Base-by-base conservation (phyloP, 306 rosid genomes). In the Glycine latifolia region DNA sequence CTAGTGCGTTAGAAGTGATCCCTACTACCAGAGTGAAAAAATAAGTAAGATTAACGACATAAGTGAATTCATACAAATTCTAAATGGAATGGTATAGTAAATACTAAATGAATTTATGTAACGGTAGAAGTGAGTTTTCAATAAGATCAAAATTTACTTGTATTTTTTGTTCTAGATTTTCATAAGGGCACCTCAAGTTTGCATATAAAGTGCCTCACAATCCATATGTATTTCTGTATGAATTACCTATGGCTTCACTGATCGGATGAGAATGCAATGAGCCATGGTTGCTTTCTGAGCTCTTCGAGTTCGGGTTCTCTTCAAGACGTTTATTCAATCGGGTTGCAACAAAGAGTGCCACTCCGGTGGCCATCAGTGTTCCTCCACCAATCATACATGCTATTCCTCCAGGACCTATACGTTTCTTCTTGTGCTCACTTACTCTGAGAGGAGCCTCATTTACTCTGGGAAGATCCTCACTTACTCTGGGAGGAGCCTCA, bases 351-450 rank as follows among this genome's bases (percentile, higher is more conserved):
- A 85, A 85, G 74, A 91, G 86, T 7, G 84, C 90, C 59, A 80
- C 81, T 44, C 88, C 91, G 62, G 92, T 82, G 33, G 81, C 89
- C 62, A 91, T 78, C 71, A 94, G 87, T 72, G 91, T 81, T 76
- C 79, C 88, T 73, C 89, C 95, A 67, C 97, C 94, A 79, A 90
- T 80, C 78, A 84, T 39, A 63, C 90, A 85, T 52, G 89, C 90
- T 77, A 94, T 80, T 87, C 87, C 91, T 78, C 94, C 95, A 39
- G 88, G 85, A 48, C 90, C 85, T 76, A 87, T 50, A 59, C 10
- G 85, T 76, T 79, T 90, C 89, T 81, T 88, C 86, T 86, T 86
- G 77, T 75, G 85, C 41, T 67, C 37, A 10, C 8, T 69, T 44
- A 10, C 15, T 14, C 37, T 85, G 49, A 16, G 58, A 33, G 89